Percentiles rank a stretch among this genome's conserved stretches.
These are phyloP conservation scores for Xylaria acuta DNA, from an alignment of 495 filamentous ascomycete species.

Conservation along the genomic window DNA sequence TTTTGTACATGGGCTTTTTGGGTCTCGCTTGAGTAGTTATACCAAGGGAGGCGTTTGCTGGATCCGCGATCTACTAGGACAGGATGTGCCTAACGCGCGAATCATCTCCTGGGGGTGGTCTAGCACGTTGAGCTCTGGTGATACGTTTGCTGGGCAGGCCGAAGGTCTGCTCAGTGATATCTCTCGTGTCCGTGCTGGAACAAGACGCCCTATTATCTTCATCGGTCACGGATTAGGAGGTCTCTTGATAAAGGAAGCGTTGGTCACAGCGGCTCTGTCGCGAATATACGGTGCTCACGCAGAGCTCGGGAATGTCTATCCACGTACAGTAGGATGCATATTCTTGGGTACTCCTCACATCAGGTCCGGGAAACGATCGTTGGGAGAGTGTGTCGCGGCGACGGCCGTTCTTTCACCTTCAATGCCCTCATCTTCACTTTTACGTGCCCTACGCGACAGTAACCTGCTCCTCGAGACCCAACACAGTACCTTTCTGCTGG, in stretches of 20 bases:
- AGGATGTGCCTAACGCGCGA: constrained; percentile 36
- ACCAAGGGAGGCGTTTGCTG: constrained; percentile 41
- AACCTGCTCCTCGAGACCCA: constrained; percentile 35
- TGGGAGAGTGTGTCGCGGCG: constrained; percentile 40
- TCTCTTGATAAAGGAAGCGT: constrained; percentile 44
- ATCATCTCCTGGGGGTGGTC: constrained; percentile 44
- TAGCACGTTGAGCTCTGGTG: constrained; percentile 26
- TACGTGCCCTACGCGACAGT: constrained; percentile 32
- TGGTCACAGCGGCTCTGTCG: constrained; percentile 41
- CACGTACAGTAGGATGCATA: constrained; percentile 43
- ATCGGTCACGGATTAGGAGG: constrained; percentile 47
- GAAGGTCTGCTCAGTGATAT: constrained; percentile 38
- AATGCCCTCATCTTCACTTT: constrained; percentile 29
- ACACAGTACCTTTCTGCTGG: constrained; percentile 37
- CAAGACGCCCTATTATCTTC: constrained; percentile 46
- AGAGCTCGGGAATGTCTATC: constrained; percentile 41
- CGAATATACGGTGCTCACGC: constrained; percentile 41
- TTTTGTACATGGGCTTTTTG: constrained; percentile 45
- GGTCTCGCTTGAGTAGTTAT: constrained; percentile 39
- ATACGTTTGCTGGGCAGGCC: constrained; percentile 39
- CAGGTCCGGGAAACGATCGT: constrained; percentile 36
- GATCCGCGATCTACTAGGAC: constrained; percentile 41
- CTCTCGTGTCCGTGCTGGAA: constrained; percentile 31
- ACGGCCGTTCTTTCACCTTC: constrained; percentile 35
- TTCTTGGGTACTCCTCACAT: constrained; percentile 51